These are phyloP conservation scores for Dactylellina leptospora DNA, from an alignment of 2,329 filamentous ascomycete species.

Conservation along the genomic window DNA sequence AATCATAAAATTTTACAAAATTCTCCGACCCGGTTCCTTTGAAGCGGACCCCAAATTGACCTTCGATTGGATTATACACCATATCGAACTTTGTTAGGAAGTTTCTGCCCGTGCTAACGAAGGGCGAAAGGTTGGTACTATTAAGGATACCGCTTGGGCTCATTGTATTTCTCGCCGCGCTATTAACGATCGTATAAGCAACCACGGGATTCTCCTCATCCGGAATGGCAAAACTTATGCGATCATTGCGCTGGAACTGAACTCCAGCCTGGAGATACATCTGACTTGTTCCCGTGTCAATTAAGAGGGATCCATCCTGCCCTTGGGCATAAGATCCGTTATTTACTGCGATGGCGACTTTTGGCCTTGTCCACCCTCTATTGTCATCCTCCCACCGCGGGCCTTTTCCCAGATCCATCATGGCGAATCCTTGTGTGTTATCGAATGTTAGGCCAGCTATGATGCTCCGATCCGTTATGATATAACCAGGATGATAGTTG, in stretches of 20 bases:
- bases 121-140: slow-evolving; percentile 16
- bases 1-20: slow-evolving; percentile 17
- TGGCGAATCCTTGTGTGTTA: slow-evolving; percentile 13
- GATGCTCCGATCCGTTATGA: slow-evolving; percentile 9
- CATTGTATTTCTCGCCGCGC: neutral
- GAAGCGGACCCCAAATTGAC: slow-evolving; percentile 15
- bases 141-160: slow-evolving; percentile 2
- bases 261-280: slow-evolving; percentile 20
- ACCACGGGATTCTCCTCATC: slow-evolving; percentile 10
- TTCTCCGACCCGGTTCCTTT: slow-evolving; percentile 13
- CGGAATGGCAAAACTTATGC: slow-evolving; percentile 22
- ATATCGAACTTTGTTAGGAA: slow-evolving; percentile 22
- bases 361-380: slow-evolving; percentile 8
- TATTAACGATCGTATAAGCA: neutral
- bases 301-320: neutral
- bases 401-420: slow-evolving; percentile 11
- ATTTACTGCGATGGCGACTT: slow-evolving; percentile 16
- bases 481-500: slow-evolving; percentile 24
- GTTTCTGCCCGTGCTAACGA: slow-evolving; percentile 17
- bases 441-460: slow-evolving; percentile 14
- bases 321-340: slow-evolving; percentile 12
- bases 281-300: slow-evolving; percentile 18
- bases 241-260: slow-evolving; percentile 4
- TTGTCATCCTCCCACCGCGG: slow-evolving; percentile 18
- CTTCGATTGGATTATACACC: slow-evolving; percentile 3